phyloP scores from a whole-genome alignment of 73 alveolate genomes.

The Tetrahymena elliotti region DNA sequence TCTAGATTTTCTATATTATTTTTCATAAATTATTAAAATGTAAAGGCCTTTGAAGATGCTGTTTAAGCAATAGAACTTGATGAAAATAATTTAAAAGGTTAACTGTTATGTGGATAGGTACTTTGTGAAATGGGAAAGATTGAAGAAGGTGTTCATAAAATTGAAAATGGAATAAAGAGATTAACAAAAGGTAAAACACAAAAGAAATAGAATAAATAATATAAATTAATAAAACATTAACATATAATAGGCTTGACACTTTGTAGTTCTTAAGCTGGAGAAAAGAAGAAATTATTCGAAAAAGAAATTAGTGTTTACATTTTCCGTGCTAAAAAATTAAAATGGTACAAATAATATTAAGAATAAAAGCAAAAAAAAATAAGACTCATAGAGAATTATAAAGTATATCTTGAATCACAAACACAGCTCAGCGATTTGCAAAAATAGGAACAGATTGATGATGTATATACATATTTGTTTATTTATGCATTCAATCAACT shows the following conservation, averaged over 20 bases:
- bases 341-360: slow-evolving; percentile 40
- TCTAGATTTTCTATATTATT: too few species aligned
- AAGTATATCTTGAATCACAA: background rate
- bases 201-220: background rate
- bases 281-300: slow-evolving; percentile 42
- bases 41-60: background rate
- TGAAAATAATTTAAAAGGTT: slow-evolving; percentile 38
- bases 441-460: background rate
- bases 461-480: background rate
- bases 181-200: background rate
- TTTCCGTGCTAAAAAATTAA: slow-evolving; percentile 40
- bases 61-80: slow-evolving; percentile 35
- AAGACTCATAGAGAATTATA: background rate
- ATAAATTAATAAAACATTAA: background rate
- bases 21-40: too few species aligned
- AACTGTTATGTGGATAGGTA: slow-evolving; percentile 32
- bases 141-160: slow-evolving; percentile 1
- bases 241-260: slow-evolving; percentile 28
- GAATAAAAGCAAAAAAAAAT: slow-evolving; percentile 1
- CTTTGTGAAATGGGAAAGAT: slow-evolving; percentile 40
- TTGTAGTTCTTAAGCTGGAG: slow-evolving; percentile 21
- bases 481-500: background rate
- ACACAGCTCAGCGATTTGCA: background rate
- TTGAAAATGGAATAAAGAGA: slow-evolving; percentile 36
- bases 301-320: slow-evolving; percentile 20